Evolutionary conservation across 495 filamentous ascomycete genomes (phyloP).

Genomic region (Cudoniella acicularis): DNA sequence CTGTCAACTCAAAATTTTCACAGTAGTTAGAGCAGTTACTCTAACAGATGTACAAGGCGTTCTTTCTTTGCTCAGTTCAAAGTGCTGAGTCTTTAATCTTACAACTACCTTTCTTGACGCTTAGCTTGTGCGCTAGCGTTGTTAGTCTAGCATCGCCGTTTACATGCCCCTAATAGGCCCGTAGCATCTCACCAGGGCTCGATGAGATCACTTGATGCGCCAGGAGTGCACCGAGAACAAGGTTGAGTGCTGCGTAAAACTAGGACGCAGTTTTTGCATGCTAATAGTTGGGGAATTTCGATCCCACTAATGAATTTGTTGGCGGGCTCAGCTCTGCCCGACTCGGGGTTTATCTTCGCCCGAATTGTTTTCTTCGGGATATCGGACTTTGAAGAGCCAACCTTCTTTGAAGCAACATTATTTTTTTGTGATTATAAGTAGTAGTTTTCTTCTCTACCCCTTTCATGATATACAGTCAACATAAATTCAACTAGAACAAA

Average conservation of each 20-base stretch:
- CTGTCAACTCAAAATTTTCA: constrained; percentile 5
- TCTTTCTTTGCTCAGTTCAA: constrained; percentile 7
- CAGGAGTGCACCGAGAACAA: too few relatives aligned
- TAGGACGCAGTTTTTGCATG: too few relatives aligned
- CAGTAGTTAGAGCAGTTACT: constrained; percentile 4
- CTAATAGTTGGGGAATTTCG: too few relatives aligned
- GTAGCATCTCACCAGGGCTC: background rate
- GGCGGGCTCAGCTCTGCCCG: too few relatives aligned
- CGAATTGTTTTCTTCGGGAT: background rate
- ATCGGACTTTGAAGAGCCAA: background rate
- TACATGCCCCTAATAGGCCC: background rate
- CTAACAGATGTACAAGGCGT: constrained; percentile 8
- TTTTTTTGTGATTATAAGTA: background rate
- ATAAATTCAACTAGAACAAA: too few relatives aligned
- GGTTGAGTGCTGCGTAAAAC: too few relatives aligned
- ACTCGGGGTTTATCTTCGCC: background rate
- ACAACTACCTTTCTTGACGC: too few relatives aligned
- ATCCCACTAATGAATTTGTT: too few relatives aligned
- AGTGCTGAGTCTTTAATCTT: constrained; percentile 4
- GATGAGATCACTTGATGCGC: too few relatives aligned
- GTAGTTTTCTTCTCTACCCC: background rate
- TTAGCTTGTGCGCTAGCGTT: background rate
- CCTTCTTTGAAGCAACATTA: background rate
- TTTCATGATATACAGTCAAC: too few relatives aligned
- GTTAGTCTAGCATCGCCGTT: background rate